Percentiles rank a stretch among this genome's conserved stretches.
These are phyloP conservation scores for Theileria sp. DNA, from an alignment of 169 alveolate species.

Conservation along the genomic window DNA sequence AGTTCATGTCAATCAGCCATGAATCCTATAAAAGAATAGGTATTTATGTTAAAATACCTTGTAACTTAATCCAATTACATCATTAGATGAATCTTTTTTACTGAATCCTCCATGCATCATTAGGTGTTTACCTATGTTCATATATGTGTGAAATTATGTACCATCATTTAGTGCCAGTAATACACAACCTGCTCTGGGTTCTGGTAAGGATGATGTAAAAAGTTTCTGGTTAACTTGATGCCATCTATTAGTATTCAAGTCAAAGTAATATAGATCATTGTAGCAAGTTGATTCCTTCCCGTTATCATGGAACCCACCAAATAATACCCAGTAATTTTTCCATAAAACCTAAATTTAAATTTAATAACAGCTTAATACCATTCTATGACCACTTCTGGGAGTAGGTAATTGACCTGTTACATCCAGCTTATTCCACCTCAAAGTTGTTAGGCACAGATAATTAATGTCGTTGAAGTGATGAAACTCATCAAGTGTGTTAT, in stretches of 20 bases:
- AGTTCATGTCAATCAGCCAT: slow-evolving; percentile 84
- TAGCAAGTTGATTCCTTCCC: slow-evolving; percentile 79
- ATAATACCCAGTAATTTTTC: slow-evolving; percentile 82
- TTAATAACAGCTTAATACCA: slow-evolving; percentile 62
- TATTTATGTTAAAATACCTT: slow-evolving; percentile 2
- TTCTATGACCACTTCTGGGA: slow-evolving; percentile 89
- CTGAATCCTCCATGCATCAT: slow-evolving; percentile 88
- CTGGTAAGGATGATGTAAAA: slow-evolving; percentile 53
- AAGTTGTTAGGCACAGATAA: slow-evolving; percentile 73
- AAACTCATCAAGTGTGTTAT: slow-evolving; percentile 82
- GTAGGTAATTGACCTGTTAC: slow-evolving; percentile 78
- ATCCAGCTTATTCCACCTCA: slow-evolving; percentile 80
- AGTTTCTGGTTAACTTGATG: slow-evolving; percentile 40
- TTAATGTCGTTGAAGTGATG: slow-evolving; percentile 87
- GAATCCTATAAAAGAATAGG: slow-evolving; percentile 66
- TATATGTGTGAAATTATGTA: slow-evolving; percentile 39
- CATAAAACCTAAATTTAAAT: slow-evolving; percentile 67
- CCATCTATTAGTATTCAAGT: slow-evolving; percentile 66
- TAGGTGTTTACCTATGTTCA: slow-evolving; percentile 59
- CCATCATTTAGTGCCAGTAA: slow-evolving; percentile 48
- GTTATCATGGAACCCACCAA: slow-evolving; percentile 90
- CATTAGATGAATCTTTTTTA: slow-evolving; percentile 79
- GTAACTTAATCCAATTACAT: slow-evolving; percentile 78
- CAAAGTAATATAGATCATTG: slow-evolving; percentile 81
- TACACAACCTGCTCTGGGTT: slow-evolving; percentile 65